A percentile compares a stretch with the other conserved stretches of the same genome.
These are phyloP conservation scores for Wickerhamiella sorbophila DNA, from an alignment of 805 yeast genomes.

Conservation along the genomic window DNA sequence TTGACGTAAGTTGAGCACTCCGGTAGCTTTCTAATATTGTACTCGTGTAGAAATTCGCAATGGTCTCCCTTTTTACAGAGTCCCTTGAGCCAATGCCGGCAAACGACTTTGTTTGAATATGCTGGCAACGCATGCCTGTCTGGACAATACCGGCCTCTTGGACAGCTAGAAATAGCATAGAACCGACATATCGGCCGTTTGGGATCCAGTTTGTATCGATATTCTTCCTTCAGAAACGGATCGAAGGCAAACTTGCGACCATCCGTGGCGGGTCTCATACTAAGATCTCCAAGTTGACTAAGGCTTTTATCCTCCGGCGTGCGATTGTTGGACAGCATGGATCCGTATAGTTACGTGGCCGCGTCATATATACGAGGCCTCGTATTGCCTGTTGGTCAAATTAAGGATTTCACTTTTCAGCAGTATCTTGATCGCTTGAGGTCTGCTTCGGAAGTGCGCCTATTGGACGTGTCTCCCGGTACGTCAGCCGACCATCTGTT, in stretches of 20 bases:
- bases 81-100: conserved; percentile 97
- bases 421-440: conserved; percentile 33
- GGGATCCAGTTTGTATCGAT: conserved; percentile 70
- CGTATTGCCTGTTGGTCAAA: conserved; percentile 49
- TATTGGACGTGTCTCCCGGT: conserved; percentile 62
- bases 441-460: conserved; percentile 45
- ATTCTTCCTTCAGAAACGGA: conserved; percentile 66
- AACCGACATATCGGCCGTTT: conserved; percentile 78
- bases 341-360: conserved; percentile 32
- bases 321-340: conserved; percentile 11
- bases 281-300: neutral
- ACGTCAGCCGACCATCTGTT: conserved; percentile 15
- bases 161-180: conserved; percentile 60
- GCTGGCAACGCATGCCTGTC: conserved; percentile 66
- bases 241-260: conserved; percentile 53
- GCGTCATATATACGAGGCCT: conserved; percentile 56
- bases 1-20: conserved; percentile 82
- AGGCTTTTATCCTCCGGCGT: neutral
- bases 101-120: conserved; percentile 66
- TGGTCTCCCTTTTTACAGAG: conserved; percentile 92
- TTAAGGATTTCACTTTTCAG: conserved; percentile 31
- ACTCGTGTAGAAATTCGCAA: conserved; percentile 93
- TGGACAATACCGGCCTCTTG: conserved; percentile 73
- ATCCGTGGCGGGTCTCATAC: conserved; percentile 24
- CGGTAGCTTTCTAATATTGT: conserved; percentile 87